Evolutionary conservation across 2,329 filamentous ascomycete species (phyloP), one percentile per base, ranked within the genome.

Genomic region (Escovopsis weberi): DNA sequence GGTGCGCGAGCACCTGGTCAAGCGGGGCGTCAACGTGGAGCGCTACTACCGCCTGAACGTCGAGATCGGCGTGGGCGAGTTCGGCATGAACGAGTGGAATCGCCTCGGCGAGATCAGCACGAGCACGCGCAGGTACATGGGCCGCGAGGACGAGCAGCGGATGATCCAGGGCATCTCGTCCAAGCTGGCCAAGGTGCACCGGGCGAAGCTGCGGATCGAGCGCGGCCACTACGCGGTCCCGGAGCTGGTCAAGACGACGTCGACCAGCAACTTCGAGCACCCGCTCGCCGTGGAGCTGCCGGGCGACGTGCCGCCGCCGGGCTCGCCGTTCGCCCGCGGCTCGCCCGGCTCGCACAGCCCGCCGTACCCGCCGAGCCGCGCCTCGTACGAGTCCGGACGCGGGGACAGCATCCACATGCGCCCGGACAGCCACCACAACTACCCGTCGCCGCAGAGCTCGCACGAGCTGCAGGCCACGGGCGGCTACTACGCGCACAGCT

Each of bases 1-100:
- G 87, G 65, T 82, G 45, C 78, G 75, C 45, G 83, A 93, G 39
- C 77, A 88, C 50, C 69, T 96, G 19, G 65, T 75, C 6, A 83
- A 80, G 58, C 78, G 87, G 32, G 78, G 82, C 26, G 85, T 96
- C 46, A 88, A 83, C 53, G 74, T 77, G 41, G 88, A 95, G 45
- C 85, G 93, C 59, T 98, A 98, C 65, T 94, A 87, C 59, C 82
- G 91, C 7, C 69, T 96, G n/a, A 98, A 98, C 50, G 91, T 96
- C 35, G 88, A 96, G 57, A 80, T 94, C 12, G 91, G 89, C 1
- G 88, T 96, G 3, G 88, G 89, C 42, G 91, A 96, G 57, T 96
- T 95, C 59, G 89, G 85, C 41, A 96, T 98, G 87, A 98, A 96
- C 57, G 91, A 96, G 59, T 98, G 91, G 91, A 77, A 85, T 53